Conservation (phyloP, 176 grass and related monocot genomes). For the Lolium rigidum region DNA sequence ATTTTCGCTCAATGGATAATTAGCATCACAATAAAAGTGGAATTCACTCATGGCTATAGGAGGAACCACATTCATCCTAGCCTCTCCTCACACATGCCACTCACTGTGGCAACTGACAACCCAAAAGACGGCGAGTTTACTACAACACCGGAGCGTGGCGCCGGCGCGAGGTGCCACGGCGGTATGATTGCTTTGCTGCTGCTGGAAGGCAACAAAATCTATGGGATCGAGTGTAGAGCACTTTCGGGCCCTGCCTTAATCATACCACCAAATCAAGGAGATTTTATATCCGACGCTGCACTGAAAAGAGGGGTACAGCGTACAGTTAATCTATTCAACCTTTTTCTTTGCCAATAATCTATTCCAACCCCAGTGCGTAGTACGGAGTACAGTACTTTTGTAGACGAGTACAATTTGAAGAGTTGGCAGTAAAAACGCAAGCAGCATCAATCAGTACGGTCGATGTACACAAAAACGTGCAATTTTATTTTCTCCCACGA, state of each 20-base stretch:
- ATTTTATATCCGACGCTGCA: constrained; percentile 18
- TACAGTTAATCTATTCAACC: neutral
- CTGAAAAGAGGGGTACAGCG: neutral
- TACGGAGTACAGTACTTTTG: no score
- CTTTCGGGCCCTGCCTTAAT: constrained; percentile 2
- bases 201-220: constrained; percentile 8
- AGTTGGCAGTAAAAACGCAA: no score
- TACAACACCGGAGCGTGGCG: neutral
- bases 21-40: no score
- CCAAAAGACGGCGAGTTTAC: neutral
- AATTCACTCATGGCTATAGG: no score
- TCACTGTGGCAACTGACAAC: neutral
- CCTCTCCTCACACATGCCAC: no score
- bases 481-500: neutral
- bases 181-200: neutral
- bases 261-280: constrained; percentile 8
- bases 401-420: no score
- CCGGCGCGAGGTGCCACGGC: neutral
- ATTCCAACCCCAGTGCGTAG: no score
- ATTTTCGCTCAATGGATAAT: no score
- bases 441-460: no score
- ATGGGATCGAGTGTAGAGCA: neutral
- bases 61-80: no score
- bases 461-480: constrained; percentile 13
- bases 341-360: no score